Conservation (phyloP, 805 yeast genomes). For the Isabelozyma rhagii region DNA sequence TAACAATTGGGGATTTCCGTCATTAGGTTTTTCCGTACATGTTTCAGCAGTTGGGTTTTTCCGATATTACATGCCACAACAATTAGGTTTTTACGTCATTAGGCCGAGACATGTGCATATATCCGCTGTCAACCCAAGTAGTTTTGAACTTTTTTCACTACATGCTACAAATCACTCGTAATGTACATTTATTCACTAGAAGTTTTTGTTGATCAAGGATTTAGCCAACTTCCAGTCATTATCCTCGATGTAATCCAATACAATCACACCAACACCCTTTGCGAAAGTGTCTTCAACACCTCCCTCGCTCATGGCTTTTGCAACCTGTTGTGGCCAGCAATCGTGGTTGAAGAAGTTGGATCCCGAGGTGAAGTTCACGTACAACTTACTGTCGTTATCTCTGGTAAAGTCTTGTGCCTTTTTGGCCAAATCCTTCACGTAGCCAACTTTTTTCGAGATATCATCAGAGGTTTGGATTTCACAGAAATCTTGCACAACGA, state of each 20-base stretch:
- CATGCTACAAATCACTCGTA: not conserved
- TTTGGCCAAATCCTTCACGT: constrained; percentile 53
- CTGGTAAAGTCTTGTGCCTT: constrained; percentile 50
- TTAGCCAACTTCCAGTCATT: constrained; percentile 58
- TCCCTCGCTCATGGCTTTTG: constrained; percentile 46
- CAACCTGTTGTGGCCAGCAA: constrained; percentile 74
- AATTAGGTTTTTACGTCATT: no score
- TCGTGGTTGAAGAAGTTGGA: constrained; percentile 65
- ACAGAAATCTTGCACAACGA: constrained; percentile 73
- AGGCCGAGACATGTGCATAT: no score
- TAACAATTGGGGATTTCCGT: not conserved
- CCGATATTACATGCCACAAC: no score
- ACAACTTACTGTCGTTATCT: constrained; percentile 49
- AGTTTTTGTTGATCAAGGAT: constrained; percentile 51
- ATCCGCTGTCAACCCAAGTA: no score
- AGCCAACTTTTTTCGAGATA: constrained; percentile 52
- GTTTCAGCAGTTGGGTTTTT: no score
- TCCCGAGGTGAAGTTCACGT: constrained; percentile 70
- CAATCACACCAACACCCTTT: constrained; percentile 60
- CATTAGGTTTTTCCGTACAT: not conserved
- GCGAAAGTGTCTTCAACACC: constrained; percentile 47
- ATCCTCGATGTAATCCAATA: constrained; percentile 64
- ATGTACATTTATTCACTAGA: constrained; percentile 10
- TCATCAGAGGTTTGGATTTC: constrained; percentile 54
- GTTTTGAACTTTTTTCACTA: not conserved